Evolutionary conservation across 371 early-diverging fungal species (phyloP).

Genomic region (Mucor plumbeus): DNA sequence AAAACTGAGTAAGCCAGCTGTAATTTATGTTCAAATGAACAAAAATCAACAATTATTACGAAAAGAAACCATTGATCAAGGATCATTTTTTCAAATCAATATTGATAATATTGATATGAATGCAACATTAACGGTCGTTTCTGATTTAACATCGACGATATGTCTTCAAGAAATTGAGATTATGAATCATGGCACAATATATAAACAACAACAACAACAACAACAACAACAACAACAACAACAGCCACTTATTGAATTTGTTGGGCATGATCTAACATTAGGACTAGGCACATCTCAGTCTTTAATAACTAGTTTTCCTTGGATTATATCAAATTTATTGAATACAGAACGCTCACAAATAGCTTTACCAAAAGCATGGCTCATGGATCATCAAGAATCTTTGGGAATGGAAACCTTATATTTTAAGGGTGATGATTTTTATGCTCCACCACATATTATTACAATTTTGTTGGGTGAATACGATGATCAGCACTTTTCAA

Average conservation of each 20-base stretch:
- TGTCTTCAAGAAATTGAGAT: constrained; percentile 13
- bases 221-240: background rate
- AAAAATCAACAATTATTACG: constrained; percentile 12
- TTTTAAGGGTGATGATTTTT: constrained; percentile 29
- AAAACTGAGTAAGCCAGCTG: constrained; percentile 27
- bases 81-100: background rate
- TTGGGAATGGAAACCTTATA: constrained; percentile 44
- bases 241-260: constrained; percentile 31
- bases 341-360: constrained; percentile 40
- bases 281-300: constrained; percentile 34
- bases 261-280: constrained; percentile 39
- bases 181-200: background rate
- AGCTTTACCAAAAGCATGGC: constrained; percentile 37
- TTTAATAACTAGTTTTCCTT: constrained; percentile 39
- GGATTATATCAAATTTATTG: constrained; percentile 31
- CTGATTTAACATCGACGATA: background rate
- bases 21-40: constrained; percentile 34
- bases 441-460: constrained; percentile 10
- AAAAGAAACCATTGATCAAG: constrained; percentile 21
- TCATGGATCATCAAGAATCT: constrained; percentile 28
- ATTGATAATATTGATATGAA: background rate
- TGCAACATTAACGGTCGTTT: constrained; percentile 18
- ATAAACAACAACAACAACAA: background rate
- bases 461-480: constrained; percentile 33
- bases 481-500: constrained; percentile 21